Evolutionary conservation across 306 rosid species (phyloP).

Genomic region (Biancaea sappan): DNA sequence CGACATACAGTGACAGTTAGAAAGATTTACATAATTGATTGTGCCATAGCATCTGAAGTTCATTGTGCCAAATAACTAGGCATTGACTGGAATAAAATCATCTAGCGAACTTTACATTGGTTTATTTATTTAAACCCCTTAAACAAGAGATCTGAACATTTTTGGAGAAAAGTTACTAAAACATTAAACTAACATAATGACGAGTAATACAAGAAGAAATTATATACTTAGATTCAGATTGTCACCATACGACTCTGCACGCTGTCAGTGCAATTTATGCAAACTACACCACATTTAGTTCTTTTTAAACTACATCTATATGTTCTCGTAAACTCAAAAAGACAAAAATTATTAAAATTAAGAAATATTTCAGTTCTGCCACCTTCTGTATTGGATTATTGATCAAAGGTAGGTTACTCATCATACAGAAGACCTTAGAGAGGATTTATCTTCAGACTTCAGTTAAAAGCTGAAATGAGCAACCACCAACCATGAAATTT

Average conservation of each 20-base stretch:
- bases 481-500: neutral
- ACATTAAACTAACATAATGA: neutral
- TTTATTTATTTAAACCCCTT: neutral
- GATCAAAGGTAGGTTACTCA: neutral
- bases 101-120: neutral
- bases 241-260: neutral
- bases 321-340: too few species aligned
- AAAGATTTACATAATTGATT: conserved; percentile 3
- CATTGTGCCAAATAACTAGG: conserved; percentile 9
- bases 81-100: conserved; percentile 5
- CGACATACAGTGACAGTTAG: neutral
- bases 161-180: neutral
- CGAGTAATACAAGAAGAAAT: conserved; percentile 2
- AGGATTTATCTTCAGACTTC: neutral
- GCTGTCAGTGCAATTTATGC: too few species aligned
- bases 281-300: too few species aligned
- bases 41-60: neutral
- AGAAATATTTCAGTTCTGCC: neutral
- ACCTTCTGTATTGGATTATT: neutral
- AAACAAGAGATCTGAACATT: neutral
- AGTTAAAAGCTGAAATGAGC: neutral
- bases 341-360: too few species aligned
- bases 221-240: too few species aligned
- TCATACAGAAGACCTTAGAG: neutral
- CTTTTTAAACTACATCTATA: too few species aligned